Base-by-base conservation (phyloP, 495 filamentous ascomycete species). In the Penicillium canariense region DNA sequence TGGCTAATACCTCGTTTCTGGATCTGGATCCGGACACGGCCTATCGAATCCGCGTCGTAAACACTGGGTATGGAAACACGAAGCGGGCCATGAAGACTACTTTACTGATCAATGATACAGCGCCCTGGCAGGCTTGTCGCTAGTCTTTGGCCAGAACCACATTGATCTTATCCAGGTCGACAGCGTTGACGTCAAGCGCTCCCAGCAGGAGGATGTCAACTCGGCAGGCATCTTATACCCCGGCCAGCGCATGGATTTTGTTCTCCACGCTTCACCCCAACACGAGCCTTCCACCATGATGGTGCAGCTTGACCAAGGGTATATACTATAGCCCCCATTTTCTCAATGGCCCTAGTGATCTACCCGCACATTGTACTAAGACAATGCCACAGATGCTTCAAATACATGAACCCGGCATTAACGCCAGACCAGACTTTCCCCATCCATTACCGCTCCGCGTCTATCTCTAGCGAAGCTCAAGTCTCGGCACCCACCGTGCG, bases 211-310 rank as follows among this genome's bases (percentile, higher is more conserved):
- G n/a, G 20, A 59, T 34, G 54, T 62, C 31, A 62, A 65, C 32
- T 70, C 73, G 7, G 56, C 68, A 12, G 78, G 78, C 2, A 67
- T 76, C 14, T 60, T 82, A 4, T 74, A 76, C 48, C 76, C 79
- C 2, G 79, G 78, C 14, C 76, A 81, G 54, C 68, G 79, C 27
- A 71, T 82, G 58, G 78, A 81, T 50, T 44, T 80, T 34, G 28
- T 77, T 8, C 46, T 78, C 9, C 63, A 58, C 18, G 52, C 58
- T 25, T 17, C 55, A 30, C 30, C 42, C 11, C 31, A 31, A 47
- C 10, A 23, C 52, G 58, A n/a, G 40, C 35, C 44, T 27, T 64
- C 65, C 8, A 58, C 59, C 8, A 56, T 76, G 56, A 68, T 42
- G 26, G 60, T 82, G 1, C 51, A 68, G 4, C 66, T 82, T 4